A percentile compares a stretch with the other conserved stretches of the same genome.
Conservation (phyloP, 768 basidiomycete species). For the Lactarius hatsudake region DNA sequence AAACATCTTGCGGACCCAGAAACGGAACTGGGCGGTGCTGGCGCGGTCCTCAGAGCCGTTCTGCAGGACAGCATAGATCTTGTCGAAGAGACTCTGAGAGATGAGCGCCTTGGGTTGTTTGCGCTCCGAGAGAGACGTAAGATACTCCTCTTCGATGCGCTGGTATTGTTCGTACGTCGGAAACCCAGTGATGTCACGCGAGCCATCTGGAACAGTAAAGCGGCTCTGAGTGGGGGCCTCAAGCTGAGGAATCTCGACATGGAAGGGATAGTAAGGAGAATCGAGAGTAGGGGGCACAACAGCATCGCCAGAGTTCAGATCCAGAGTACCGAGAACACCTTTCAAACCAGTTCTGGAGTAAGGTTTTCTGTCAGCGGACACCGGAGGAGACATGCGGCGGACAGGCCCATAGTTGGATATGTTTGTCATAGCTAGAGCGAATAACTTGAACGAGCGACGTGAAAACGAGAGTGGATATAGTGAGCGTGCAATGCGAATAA, state of each 20-base stretch:
- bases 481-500: slow-evolving; percentile 13
- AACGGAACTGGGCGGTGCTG: slow-evolving; percentile 28
- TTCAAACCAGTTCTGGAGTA: slow-evolving; percentile 23
- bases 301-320: slow-evolving; percentile 22
- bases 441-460: slow-evolving; percentile 15
- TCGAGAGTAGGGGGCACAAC: slow-evolving; percentile 12
- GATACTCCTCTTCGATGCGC: slow-evolving; percentile 24
- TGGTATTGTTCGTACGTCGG: slow-evolving; percentile 27
- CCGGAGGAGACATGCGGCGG: slow-evolving; percentile 21
- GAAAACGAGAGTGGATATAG: slow-evolving; percentile 18
- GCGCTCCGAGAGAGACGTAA: slow-evolving; percentile 26
- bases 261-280: slow-evolving; percentile 23
- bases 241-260: slow-evolving; percentile 20
- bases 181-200: slow-evolving; percentile 24
- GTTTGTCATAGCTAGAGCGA: slow-evolving; percentile 22
- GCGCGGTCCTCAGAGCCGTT: slow-evolving; percentile 22
- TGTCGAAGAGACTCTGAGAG: slow-evolving; percentile 26
- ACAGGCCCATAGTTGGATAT: slow-evolving; percentile 21
- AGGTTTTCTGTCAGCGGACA: slow-evolving; percentile 22
- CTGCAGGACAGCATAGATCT: slow-evolving; percentile 24
- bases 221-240: slow-evolving; percentile 16
- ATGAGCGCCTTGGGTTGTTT: slow-evolving; percentile 29
- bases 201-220: slow-evolving; percentile 1
- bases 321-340: slow-evolving; percentile 23
- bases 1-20: slow-evolving; percentile 30